phyloP scores from a whole-genome alignment of 75 land plant genomes.

The Sequoia sempervirens region DNA sequence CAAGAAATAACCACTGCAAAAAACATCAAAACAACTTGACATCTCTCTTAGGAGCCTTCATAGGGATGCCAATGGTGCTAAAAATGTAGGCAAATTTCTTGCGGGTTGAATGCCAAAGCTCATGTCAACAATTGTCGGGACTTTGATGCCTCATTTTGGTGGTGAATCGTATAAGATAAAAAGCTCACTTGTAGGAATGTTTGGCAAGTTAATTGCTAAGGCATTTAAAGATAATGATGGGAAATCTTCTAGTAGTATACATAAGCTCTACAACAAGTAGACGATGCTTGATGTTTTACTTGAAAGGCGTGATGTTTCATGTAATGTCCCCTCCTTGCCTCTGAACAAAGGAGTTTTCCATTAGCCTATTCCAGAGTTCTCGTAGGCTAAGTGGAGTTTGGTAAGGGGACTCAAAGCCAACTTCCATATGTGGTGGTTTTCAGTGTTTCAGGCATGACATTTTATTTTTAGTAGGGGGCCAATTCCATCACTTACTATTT shows the following conservation, averaged over 20 bases:
- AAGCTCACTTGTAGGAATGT: constrained; percentile 79
- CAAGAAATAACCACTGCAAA: too few relatives aligned
- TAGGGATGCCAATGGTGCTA: constrained; percentile 80
- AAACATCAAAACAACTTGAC: too few relatives aligned
- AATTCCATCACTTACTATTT: too few relatives aligned
- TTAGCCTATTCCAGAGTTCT: too few relatives aligned
- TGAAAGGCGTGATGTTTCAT: constrained; percentile 80
- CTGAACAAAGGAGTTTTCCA: too few relatives aligned
- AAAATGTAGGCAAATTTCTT: constrained; percentile 84
- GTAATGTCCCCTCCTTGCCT: too few relatives aligned
- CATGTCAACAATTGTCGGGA: constrained; percentile 72
- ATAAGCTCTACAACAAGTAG: constrained; percentile 76
- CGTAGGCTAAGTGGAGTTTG: too few relatives aligned
- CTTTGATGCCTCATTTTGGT: constrained; percentile 88
- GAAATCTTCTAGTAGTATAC: constrained; percentile 51
- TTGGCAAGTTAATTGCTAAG: constrained; percentile 83
- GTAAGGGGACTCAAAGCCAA: too few relatives aligned
- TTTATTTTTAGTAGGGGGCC: too few relatives aligned
- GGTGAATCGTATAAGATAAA: constrained; percentile 96
- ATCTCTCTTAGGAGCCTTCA: too few relatives aligned
- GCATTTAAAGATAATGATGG: constrained; percentile 75
- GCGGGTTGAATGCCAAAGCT: constrained; percentile 83
- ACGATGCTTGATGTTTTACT: constrained; percentile 88
- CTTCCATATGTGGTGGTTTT: too few relatives aligned
- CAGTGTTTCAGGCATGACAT: too few relatives aligned